Base-by-base conservation (phyloP, 768 basidiomycete species). In the Suillus sp. region DNA sequence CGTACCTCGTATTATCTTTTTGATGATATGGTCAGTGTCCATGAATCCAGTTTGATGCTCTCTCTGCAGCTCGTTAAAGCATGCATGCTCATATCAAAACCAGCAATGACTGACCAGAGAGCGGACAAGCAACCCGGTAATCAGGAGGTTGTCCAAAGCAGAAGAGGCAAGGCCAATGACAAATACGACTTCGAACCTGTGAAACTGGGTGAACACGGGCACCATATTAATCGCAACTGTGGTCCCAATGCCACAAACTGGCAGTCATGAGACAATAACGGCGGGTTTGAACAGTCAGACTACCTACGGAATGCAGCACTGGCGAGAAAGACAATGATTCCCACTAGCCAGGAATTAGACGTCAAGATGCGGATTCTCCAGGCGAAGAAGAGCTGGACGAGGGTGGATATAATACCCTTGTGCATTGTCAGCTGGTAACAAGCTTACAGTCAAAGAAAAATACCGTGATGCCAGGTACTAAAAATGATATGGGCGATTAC, bases 131-230 rank as follows among this genome's bases (percentile, higher is more conserved):
- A 77, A 65, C 0, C 69, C 61, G 1, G 85, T 80, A 56, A 86
- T 86, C 11, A 83, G 65, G 9, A 81, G 65, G 67, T 86, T 86
- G 13, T 79, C 78, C 13, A 77, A 70, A 6, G 79, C 80, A 14
- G 82, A 77, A 0, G 79, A 69, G 20, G 78, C 67, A 35, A 86
- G 78, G 84, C 85, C 86, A 10, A 74, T 42, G 38, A 75, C 73
- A 50, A 72, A 74, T 47, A 76, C 61, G 14, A 67, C 62, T 59
- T 76, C 65, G 34, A 78, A 78, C 48, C 62, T 70, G 32, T 71
- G 66, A 57, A 79, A 71, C 40, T 75, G 56, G 1, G 63, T 60
- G 57, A 74, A 78, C 9, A 64, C 64, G 1, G 71, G 69, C 7
- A 75, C 68, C 22, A 73, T 65, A 18, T 65, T 69, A 48, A 74